A percentile compares a stretch with the other conserved stretches of the same genome.
Evolutionary conservation across 495 filamentous ascomycete genomes (phyloP).

Genomic region (Pseudomonodictys pantanalensis): DNA sequence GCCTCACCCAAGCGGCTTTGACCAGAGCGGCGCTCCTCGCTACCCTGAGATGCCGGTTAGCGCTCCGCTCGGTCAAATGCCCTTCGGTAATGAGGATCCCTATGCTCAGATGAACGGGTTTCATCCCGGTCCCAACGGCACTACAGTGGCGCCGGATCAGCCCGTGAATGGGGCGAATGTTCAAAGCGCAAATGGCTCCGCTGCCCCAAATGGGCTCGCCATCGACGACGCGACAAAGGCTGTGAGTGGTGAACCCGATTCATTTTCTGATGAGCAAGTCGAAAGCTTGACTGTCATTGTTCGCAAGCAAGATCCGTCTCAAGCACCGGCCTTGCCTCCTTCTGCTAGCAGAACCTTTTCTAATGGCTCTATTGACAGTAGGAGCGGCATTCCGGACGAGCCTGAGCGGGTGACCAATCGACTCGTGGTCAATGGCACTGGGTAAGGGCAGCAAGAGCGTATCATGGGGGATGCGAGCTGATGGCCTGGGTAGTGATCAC

Average conservation of each 20-base stretch:
- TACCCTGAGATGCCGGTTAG: constrained; percentile 12
- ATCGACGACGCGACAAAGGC: background rate
- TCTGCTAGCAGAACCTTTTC: constrained; percentile 51
- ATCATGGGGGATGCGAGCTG: constrained; percentile 25
- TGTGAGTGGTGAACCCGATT: constrained; percentile 37
- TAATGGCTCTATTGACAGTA: constrained; percentile 55
- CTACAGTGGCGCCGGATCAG: background rate
- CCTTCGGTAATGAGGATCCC: constrained; percentile 2
- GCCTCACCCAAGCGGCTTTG: constrained; percentile 34
- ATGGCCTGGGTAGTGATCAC: constrained; percentile 30
- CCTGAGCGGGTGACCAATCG: constrained; percentile 35
- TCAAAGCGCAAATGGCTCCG: constrained; percentile 11
- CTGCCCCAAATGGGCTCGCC: constrained; percentile 8
- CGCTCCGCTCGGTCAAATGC: constrained; percentile 9
- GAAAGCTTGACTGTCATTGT: constrained; percentile 51
- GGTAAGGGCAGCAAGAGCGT: constrained; percentile 25
- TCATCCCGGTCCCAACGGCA: background rate
- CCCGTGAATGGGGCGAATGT: constrained; percentile 7
- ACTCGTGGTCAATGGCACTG: constrained; percentile 36
- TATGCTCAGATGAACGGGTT: constrained; percentile 26
- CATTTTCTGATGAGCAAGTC: constrained; percentile 56
- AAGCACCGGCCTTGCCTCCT: constrained; percentile 41
- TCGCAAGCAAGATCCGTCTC: constrained; percentile 40
- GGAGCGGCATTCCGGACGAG: constrained; percentile 40
- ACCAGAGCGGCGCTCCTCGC: constrained; percentile 4